Percentiles rank a stretch among this genome's conserved stretches.
phyloP scores from a whole-genome alignment of 257 asterid genomes.

The Plectranthus barbatus region DNA sequence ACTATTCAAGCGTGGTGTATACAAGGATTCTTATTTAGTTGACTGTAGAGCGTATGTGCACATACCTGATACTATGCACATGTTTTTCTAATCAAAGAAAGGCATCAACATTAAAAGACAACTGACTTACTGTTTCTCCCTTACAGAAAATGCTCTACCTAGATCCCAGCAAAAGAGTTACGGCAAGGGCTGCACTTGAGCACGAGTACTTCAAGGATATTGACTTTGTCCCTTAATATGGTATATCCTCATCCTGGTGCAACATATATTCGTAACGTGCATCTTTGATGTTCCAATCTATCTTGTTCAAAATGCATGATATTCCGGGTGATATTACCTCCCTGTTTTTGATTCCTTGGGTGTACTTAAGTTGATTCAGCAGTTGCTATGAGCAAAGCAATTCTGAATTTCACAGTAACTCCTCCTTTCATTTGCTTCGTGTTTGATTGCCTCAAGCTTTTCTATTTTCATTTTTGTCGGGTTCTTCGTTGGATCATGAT shows the following conservation, averaged over 20 bases:
- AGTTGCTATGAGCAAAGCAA: not conserved
- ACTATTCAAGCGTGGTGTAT: not conserved
- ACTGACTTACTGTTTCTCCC: conserved; percentile 7
- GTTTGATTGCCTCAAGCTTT: conserved; percentile 29
- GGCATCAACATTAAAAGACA: too few species aligned
- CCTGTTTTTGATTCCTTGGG: too few species aligned
- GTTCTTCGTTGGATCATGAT: conserved; percentile 12
- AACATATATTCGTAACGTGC: conserved; percentile 49
- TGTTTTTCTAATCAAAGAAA: not conserved
- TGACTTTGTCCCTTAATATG: conserved; percentile 47
- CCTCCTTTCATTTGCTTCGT: too few species aligned
- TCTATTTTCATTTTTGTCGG: conserved; percentile 10
- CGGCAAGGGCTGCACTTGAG: conserved; percentile 84
- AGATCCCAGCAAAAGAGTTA: conserved; percentile 90
- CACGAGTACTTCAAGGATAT: conserved; percentile 89
- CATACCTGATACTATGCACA: not conserved
- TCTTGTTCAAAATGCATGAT: conserved; percentile 18
- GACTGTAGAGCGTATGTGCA: not conserved
- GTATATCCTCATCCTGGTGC: conserved; percentile 25
- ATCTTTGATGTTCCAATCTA: conserved; percentile 25
- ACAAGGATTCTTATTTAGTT: not conserved
- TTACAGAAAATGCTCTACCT: conserved; percentile 61
- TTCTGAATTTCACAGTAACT: not conserved
- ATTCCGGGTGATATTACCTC: not conserved
- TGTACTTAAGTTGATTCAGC: not conserved